These are phyloP conservation scores for Metschnikowia henanensis DNA, from an alignment of 805 yeast species.

Conservation along the genomic window DNA sequence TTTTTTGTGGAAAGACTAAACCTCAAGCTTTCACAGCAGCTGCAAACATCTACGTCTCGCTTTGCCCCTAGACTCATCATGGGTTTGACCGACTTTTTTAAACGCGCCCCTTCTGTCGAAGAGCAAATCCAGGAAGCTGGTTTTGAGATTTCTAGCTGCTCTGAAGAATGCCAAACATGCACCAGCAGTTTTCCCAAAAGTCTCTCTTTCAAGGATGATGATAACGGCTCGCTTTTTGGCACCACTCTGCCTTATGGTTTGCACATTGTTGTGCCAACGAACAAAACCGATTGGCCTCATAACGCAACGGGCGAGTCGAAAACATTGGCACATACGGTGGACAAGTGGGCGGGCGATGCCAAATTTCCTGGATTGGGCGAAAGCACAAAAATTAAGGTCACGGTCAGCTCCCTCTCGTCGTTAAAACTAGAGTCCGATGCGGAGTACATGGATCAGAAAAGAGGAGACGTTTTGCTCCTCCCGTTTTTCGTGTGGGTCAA, in stretches of 20 bases:
- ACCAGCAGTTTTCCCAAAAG: constrained; percentile 51
- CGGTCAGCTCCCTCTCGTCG: constrained; percentile 55
- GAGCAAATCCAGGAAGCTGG: constrained; percentile 20
- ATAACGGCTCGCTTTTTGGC: constrained; percentile 56
- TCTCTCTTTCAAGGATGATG: constrained; percentile 42
- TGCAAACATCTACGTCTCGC: no score
- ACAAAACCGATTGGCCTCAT: constrained; percentile 80
- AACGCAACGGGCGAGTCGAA: constrained; percentile 54
- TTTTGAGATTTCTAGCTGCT: constrained; percentile 45
- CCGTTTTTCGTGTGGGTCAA: constrained; percentile 76
- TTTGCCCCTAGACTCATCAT: not conserved
- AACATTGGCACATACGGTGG: constrained; percentile 47
- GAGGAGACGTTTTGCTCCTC: constrained; percentile 62
- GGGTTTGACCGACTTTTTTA: constrained; percentile 17
- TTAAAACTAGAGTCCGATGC: constrained; percentile 41
- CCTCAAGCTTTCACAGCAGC: no score
- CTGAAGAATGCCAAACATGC: constrained; percentile 57
- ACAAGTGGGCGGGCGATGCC: constrained; percentile 32
- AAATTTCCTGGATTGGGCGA: constrained; percentile 23
- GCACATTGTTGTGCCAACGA: constrained; percentile 82
- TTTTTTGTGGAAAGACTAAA: not conserved
- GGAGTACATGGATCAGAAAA: constrained; percentile 40
- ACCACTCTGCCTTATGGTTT: constrained; percentile 67
- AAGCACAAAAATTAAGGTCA: constrained; percentile 42
- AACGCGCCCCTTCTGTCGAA: constrained; percentile 14